Percentiles rank a stretch among this genome's conserved stretches.
phyloP scores from a whole-genome alignment of 345 rosid genomes.

The Dipteronia dyeriana region DNA sequence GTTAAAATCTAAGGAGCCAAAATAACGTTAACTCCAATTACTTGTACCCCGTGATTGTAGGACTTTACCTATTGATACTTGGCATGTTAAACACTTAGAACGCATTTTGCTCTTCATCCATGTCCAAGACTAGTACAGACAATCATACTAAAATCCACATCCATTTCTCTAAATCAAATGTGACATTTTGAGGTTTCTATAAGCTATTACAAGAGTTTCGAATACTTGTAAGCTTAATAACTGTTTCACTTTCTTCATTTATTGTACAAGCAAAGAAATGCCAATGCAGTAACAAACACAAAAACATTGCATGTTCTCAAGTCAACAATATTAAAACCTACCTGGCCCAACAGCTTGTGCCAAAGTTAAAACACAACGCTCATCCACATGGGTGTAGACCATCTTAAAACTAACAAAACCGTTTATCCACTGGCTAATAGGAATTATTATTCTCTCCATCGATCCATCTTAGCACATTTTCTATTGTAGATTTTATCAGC shows the following conservation, averaged over 20 bases:
- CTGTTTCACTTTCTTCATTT: neutral
- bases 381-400: neutral
- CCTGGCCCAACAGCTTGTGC: neutral
- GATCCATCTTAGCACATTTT: neutral
- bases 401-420: neutral
- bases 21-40: neutral
- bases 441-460: too few species aligned
- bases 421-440: too few species aligned
- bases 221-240: neutral
- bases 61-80: neutral
- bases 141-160: neutral
- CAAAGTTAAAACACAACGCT: neutral
- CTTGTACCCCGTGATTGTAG: neutral
- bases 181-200: neutral
- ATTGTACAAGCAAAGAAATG: slow-evolving; percentile 1
- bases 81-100: too few species aligned
- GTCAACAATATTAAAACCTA: neutral
- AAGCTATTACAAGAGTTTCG: neutral
- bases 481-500: too few species aligned
- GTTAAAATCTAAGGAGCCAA: neutral
- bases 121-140: neutral
- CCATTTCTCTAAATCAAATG: slow-evolving; percentile 2
- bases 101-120: neutral
- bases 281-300: neutral
- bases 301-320: neutral